Conservation (phyloP, 371 early-diverging fungal genomes). For the Fennellomyces sp. region DNA sequence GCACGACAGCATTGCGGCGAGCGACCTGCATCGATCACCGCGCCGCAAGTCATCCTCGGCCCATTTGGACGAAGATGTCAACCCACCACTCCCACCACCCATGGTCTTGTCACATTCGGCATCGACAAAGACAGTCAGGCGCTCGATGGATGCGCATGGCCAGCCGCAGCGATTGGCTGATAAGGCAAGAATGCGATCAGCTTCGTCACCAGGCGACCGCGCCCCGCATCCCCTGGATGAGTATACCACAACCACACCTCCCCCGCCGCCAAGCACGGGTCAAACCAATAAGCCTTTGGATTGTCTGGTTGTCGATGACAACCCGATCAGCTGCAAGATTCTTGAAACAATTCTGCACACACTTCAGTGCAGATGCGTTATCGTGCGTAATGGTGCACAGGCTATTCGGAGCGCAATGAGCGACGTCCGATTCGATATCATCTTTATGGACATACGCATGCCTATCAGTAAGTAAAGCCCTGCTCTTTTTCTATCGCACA, state of each 20-base stretch:
- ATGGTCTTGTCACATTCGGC: not conserved
- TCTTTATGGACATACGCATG: constrained; percentile 93
- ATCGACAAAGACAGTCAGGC: not conserved
- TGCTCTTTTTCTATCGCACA: too few species aligned
- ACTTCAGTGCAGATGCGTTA: constrained; percentile 77
- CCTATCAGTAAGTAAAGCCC: constrained; percentile 86
- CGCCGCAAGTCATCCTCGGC: not conserved
- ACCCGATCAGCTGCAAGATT: constrained; percentile 87
- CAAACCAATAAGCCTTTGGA: constrained; percentile 25
- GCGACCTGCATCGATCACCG: not conserved
- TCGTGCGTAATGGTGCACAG: constrained; percentile 91
- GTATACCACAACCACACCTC: not conserved
- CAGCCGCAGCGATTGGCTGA: not conserved
- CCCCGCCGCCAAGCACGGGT: not conserved
- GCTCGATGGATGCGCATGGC: not conserved
- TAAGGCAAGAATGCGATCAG: constrained; percentile 7
- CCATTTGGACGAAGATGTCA: not conserved
- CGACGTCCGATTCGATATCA: constrained; percentile 85
- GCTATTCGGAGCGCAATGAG: constrained; percentile 90
- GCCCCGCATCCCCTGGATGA: constrained; percentile 1
- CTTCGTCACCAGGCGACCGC: constrained; percentile 11
- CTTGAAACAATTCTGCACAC: constrained; percentile 82
- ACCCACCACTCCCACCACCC: not conserved
- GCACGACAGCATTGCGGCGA: constrained; percentile 46
- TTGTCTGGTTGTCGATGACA: constrained; percentile 87